Conservation (phyloP, 345 rosid species). For the Boechera stricta region DNA sequence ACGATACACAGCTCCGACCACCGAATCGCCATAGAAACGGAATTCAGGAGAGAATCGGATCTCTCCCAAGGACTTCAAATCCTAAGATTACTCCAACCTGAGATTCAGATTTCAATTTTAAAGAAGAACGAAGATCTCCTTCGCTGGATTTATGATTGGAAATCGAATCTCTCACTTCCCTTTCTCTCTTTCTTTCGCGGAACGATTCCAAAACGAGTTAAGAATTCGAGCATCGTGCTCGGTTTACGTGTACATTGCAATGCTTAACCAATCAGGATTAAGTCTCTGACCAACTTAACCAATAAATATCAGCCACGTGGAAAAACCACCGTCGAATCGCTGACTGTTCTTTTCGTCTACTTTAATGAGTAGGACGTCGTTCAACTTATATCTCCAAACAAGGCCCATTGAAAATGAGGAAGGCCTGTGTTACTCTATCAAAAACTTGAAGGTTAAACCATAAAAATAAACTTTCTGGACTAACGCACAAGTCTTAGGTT, state of each 20-base stretch:
- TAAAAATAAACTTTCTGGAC: too few relatives aligned
- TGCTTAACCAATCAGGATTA: slow-evolving; percentile 42
- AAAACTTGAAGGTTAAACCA: background rate
- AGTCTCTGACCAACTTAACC: slow-evolving; percentile 13
- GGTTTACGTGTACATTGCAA: slow-evolving; percentile 35
- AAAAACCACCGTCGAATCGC: background rate
- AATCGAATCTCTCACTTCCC: slow-evolving; percentile 24
- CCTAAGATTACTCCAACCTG: background rate
- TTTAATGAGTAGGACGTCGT: background rate
- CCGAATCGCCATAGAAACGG: slow-evolving; percentile 62
- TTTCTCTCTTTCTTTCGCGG: slow-evolving; percentile 23
- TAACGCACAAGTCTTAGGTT: too few relatives aligned
- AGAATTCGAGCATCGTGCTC: slow-evolving; percentile 20
- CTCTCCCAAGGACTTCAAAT: slow-evolving; percentile 41
- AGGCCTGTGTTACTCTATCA: background rate
- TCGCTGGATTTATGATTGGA: slow-evolving; percentile 1
- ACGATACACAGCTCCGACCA: slow-evolving; percentile 52
- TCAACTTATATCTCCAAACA: too few relatives aligned
- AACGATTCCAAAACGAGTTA: slow-evolving; percentile 35
- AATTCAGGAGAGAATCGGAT: slow-evolving; percentile 54
- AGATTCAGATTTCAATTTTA: background rate
- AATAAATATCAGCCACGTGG: slow-evolving; percentile 31
- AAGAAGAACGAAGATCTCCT: background rate
- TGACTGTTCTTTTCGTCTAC: slow-evolving; percentile 34
- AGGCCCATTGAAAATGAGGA: background rate